Base-by-base conservation (phyloP, 805 yeast species). In the Saccharomycopsis javanensis region DNA sequence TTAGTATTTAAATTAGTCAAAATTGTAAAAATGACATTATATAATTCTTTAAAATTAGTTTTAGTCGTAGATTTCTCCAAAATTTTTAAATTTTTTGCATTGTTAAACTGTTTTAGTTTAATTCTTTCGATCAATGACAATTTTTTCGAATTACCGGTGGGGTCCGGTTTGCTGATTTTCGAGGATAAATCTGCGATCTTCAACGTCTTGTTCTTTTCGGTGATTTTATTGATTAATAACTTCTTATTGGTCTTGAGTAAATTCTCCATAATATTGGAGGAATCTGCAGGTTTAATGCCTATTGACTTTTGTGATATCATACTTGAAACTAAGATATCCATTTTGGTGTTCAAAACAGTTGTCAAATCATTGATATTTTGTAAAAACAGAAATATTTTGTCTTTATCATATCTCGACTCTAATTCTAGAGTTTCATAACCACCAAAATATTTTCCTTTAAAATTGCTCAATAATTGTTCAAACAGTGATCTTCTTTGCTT, bases 81-180 rank as follows among this genome's bases (percentile, higher is more conserved):
- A 42, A 42, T 4, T 25, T 11, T 42, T 10, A 23, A 23, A 11
- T 20, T 20, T 42, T 42, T 23, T 20, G 28, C 23, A 28, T 42
- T 42, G 4, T 55, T 23, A 15, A 11, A 20, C 31, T 58, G 58
- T 27, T 58, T 58, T 51, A 58, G 28, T 25, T 50, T 51, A 11
- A 58, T 58, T 50, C 61, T 37, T 33, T 58, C 61, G 10, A 52
- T 27, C 30, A 58, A 23, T 5, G 53, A 38, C 15, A 57, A 20
- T 34, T 28, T 51, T 15, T 34, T 34, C 3, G 8, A 23, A 6
- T 7, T 23, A 20, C 5, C 23, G 4, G 8, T 25, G 23, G 42
- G 18, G 6, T 20, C 5, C 48, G 11, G 48, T 42, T 42, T 42
- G 23, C n/a, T 42, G 10, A 42, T 20, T 23, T 11, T 42, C 4